Evolutionary conservation across 139 green algal genomes (phyloP).

Genomic region (Nannochloris sp.): DNA sequence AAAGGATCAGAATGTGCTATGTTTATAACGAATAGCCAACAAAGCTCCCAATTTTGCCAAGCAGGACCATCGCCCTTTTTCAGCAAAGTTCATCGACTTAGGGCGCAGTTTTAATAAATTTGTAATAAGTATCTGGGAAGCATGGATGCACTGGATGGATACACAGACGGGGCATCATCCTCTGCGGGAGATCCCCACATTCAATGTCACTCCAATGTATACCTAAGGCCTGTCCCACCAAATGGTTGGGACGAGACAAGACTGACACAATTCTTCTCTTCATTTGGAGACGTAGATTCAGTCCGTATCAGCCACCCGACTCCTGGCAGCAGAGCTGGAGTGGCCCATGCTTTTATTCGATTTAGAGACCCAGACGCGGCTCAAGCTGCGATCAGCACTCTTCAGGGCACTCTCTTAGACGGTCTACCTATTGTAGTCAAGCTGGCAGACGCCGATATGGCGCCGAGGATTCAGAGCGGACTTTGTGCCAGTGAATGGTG

Average conservation of each 20-base stretch:
- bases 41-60: too few species aligned
- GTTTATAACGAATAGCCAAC: too few species aligned
- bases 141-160: too few species aligned
- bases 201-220: too few species aligned
- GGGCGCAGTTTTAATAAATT: too few species aligned
- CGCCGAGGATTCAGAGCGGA: constrained; percentile 19
- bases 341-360: constrained; percentile 4
- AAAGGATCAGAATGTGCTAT: too few species aligned
- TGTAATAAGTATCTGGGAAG: too few species aligned
- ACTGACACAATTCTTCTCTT: not conserved
- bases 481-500: constrained; percentile 13
- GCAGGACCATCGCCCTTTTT: too few species aligned
- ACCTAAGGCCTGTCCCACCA: too few species aligned
- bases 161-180: too few species aligned
- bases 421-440: constrained; percentile 20
- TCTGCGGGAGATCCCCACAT: too few species aligned
- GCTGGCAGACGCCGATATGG: constrained; percentile 22
- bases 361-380: not conserved
- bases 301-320: not conserved
- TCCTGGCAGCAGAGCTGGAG: not conserved
- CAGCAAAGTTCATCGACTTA: too few species aligned
- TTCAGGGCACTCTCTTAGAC: not conserved
- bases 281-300: not conserved
- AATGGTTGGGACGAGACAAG: not conserved
- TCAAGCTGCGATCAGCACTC: constrained; percentile 2